Base-by-base conservation (phyloP, 2,329 filamentous ascomycete genomes). In the Trichoderma semiorbis region DNA sequence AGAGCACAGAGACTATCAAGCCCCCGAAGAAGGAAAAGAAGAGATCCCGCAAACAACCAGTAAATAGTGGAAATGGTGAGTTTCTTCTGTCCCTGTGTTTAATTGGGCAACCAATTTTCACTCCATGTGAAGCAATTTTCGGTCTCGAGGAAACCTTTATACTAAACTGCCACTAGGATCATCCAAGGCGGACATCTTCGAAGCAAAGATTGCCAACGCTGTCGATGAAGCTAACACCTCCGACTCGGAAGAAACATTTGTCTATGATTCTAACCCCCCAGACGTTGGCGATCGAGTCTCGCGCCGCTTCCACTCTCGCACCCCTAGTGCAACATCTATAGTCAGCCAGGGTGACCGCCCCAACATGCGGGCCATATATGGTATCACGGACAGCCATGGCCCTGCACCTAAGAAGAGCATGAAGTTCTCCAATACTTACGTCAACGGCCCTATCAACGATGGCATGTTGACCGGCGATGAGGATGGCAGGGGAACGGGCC, bases 191-290 rank as follows among this genome's bases (percentile, higher is more conserved):
- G 96, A 99, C 82, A 94, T 98, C 66, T 99, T 99, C 80, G 96
- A 98, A 84, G 94, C 95, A 76, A 97, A 97, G 79, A 94, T 99
- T 75, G 95, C 95, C 65, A 98, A 91, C 80, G 95, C 95, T 10
- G 94, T 99, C 67, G 95, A 98, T 79, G 95, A 98, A 81, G 94
- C 94, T 58, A 93, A 98, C 80, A 97, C 95, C 14, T 98, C 95
- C 7, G 96, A 99, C 80, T 98, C 95, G 1, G 96, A 98, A 78
- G 96, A 98, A 82, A 98, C 96, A 0, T 99, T 98, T 81, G 96
- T 99, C 18, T 99, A 99, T 83, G 96, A 99, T 81, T 98, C 96
- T 30, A 99, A 99, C 78, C 96, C 95, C 11, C 93, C 93, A 66
- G 90, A 92, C 75, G 81, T 79, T 64, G 85, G 84, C 63, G 89